These are phyloP conservation scores for Aurifilum marmelostoma DNA, from an alignment of 2,329 filamentous ascomycete species.

Conservation along the genomic window DNA sequence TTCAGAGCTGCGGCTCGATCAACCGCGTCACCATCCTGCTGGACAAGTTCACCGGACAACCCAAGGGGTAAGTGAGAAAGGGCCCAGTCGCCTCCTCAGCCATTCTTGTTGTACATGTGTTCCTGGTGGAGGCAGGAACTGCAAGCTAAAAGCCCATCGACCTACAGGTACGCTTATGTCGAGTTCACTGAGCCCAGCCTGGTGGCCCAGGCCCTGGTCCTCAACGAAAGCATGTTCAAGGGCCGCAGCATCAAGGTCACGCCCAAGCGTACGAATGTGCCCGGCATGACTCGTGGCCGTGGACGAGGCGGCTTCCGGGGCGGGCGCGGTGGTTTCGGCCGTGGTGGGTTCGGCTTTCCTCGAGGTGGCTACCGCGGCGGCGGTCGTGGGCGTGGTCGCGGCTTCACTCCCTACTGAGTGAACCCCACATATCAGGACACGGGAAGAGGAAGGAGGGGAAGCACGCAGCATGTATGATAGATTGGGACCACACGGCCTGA, in stretches of 20 bases:
- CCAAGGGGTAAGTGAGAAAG: constrained; percentile 78
- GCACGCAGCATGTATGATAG: constrained; percentile 17
- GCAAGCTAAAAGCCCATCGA: too few relatives aligned
- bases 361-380: constrained; percentile 67
- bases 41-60: constrained; percentile 98
- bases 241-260: constrained; percentile 92
- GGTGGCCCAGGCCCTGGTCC: constrained; percentile 59
- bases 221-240: constrained; percentile 96
- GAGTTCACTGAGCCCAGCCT: constrained; percentile 40
- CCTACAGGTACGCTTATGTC: constrained; percentile 89
- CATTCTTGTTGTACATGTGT: too few relatives aligned
- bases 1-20: constrained; percentile 95
- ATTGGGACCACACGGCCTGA: constrained; percentile 7
- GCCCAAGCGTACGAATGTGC: constrained; percentile 95
- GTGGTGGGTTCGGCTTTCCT: constrained; percentile 51
- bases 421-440: neutral
- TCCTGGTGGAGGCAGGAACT: neutral
- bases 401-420: constrained; percentile 65
- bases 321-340: constrained; percentile 55
- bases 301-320: constrained; percentile 56
- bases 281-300: constrained; percentile 86
- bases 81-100: neutral
- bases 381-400: constrained; percentile 55
- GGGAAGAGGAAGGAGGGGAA: neutral
- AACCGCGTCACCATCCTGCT: constrained; percentile 96